Conservation (phyloP, 768 basidiomycete genomes). For the Collybiopsis luxurians region DNA sequence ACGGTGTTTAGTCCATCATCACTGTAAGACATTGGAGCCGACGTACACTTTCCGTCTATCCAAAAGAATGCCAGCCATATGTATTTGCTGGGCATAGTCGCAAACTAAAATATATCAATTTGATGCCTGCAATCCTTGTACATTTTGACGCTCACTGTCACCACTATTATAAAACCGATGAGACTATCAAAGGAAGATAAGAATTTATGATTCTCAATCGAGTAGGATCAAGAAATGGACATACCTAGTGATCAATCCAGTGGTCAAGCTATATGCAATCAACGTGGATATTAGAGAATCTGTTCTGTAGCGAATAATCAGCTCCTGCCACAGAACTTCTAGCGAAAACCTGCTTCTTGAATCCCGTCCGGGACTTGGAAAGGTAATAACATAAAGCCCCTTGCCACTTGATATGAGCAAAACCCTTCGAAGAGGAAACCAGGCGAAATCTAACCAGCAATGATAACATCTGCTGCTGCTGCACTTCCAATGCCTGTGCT, state of each 20-base stretch:
- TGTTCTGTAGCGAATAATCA: conserved; percentile 25
- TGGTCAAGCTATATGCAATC: conserved; percentile 42
- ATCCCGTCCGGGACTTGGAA: conserved; percentile 45
- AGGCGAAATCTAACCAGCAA: conserved; percentile 26
- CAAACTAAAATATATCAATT: conserved; percentile 27
- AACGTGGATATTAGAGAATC: conserved; percentile 43
- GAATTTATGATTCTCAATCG: neutral
- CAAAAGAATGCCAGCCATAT: conserved; percentile 51
- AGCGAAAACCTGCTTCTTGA: conserved; percentile 13
- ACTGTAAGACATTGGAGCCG: too few relatives aligned
- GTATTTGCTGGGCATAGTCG: conserved; percentile 44
- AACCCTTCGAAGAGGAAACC: too few relatives aligned
- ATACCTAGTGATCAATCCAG: conserved; percentile 43
- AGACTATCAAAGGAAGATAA: conserved; percentile 23
- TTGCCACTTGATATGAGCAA: too few relatives aligned
- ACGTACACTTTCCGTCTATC: conserved; percentile 48
- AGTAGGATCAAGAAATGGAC: neutral
- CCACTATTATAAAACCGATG: conserved; percentile 37
- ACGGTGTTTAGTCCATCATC: neutral
- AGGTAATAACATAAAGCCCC: conserved; percentile 45
- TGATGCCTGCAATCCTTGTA: neutral
- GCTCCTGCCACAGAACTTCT: neutral
- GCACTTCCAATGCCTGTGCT: conserved; percentile 45
- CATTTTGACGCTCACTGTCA: conserved; percentile 28
- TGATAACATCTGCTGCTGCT: conserved; percentile 47